These are phyloP conservation scores for Bacidia gigantensis DNA, from an alignment of 495 filamentous ascomycete species.

Conservation along the genomic window DNA sequence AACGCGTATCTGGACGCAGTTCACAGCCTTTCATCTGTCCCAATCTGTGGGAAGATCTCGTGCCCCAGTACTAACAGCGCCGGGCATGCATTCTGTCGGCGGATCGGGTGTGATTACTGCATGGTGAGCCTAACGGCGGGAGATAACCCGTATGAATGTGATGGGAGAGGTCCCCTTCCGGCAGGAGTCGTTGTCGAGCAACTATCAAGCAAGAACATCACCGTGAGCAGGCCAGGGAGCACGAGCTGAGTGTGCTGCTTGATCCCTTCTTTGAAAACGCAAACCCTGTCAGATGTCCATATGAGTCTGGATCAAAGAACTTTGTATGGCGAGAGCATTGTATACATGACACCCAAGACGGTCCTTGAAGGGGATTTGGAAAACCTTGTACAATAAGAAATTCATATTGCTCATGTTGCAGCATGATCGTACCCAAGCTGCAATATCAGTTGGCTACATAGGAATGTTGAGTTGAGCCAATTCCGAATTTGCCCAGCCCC, in stretches of 20 bases:
- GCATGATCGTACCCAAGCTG: too few relatives aligned
- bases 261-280: too few relatives aligned
- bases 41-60: constrained; percentile 34
- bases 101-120: constrained; percentile 8
- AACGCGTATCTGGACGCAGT: not conserved
- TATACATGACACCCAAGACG: too few relatives aligned
- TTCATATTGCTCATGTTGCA: too few relatives aligned
- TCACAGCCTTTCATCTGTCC: not conserved
- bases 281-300: too few relatives aligned
- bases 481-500: not conserved
- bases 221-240: not conserved
- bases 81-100: constrained; percentile 4
- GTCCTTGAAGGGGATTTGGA: too few relatives aligned
- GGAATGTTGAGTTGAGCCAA: not conserved
- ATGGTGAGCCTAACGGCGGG: not conserved
- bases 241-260: not conserved
- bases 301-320: too few relatives aligned
- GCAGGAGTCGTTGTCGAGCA: too few relatives aligned
- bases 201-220: not conserved
- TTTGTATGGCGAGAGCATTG: too few relatives aligned
- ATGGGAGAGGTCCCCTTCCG: constrained; percentile 3
- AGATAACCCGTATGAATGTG: constrained; percentile 4
- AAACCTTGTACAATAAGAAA: too few relatives aligned
- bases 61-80: not conserved
- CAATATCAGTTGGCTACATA: not conserved